Evolutionary conservation across 2,329 filamentous ascomycete species (phyloP), one percentile per base, ranked within the genome.

Genomic region (Fusarium sp.): DNA sequence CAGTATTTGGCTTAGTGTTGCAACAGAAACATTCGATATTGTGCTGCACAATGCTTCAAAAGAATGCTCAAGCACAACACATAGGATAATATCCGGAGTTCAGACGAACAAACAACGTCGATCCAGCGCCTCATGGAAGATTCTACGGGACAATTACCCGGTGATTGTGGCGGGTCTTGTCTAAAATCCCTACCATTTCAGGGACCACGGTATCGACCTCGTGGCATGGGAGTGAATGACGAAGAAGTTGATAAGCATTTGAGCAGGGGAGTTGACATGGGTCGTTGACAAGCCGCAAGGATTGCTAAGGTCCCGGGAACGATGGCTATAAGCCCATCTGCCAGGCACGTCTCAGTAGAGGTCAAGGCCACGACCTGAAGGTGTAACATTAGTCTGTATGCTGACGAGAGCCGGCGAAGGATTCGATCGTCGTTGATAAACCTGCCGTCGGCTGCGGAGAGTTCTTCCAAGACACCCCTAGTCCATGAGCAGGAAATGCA

Each of bases 161-260:
- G 44, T 68, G 51, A 62, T 51, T 66, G 44, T 53, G 30, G 56
- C 49, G 62, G 49, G 50, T 45, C 44, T 44, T 65, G 43, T 45
- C 24, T 15, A 47, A 26, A 28, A 56, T 46, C 56, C 52, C 32
- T 48, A 56, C 30, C 40, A 22, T 57, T 61, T 43, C 47, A 69
- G 51, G 52, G 63, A 50, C 57, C 44, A 40, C 50, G 40, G 22
- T 52, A 32, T 40, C 19, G 48, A 20, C 50, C 50, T 67, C 37
- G 20, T 60, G 58, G 65, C 45, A 56, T 43, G 59, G 33, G 51
- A 44, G 33, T 68, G 44, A 48, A 68, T 68, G 66, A 68, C 66
- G 61, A 68, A 69, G 61, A 44, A 30, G 56, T 68, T 68, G 46
- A 68, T 68, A 68, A 68, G 66, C 61, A 67, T 46, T 30, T 28